Base-by-base conservation (phyloP, 257 asterid species). In the Solanum phureja region DNA sequence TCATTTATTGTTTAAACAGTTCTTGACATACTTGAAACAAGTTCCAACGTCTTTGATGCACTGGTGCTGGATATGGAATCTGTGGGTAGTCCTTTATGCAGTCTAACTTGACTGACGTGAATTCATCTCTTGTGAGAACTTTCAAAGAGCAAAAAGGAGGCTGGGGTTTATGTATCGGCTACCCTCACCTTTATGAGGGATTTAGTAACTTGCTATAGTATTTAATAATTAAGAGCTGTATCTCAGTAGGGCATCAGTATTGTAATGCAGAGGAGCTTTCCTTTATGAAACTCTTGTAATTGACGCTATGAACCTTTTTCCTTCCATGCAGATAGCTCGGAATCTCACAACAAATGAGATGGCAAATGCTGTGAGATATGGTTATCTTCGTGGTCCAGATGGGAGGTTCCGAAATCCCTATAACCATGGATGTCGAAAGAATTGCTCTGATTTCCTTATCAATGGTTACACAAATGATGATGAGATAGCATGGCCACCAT, bases 401-500 rank as follows among this genome's bases (percentile, higher is more conserved):
- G 99, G 99, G 37, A 93, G 92, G 60, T 97, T 97, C 84, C 89
- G 98, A 83, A 97, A 97, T 89, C 99, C 99, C 6, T 96, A 97
- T 86, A 95, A 96, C 90, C 98, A 94, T 84, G 99, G 99, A 13
- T 96, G 96, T 85, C 88, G 95, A 91, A 96, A 93, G 95, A 97
- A 97, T 77, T 97, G 98, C 93, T 90, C 97, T 1, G 98, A 96
- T 93, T 97, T 97, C 89, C 27, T 95, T 38, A 91, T 95, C 88
- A 85, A 94, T 23, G 99, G 99, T 9, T 92, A 92, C 88, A 94
- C 98, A 24, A 91, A 97, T 29, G 99, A 97, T 19, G 91, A 93
- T 58, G 96, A 95, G 94, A 91, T 97, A 87, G 98, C 99, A 27
- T 97, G 98, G 99, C 99, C 98, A 84, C 96, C 98, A 83, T 92